Percentiles rank a stretch among this genome's conserved stretches.
These are phyloP conservation scores for Camellia sinensis DNA, from an alignment of 148 eudicot species.

Conservation along the genomic window DNA sequence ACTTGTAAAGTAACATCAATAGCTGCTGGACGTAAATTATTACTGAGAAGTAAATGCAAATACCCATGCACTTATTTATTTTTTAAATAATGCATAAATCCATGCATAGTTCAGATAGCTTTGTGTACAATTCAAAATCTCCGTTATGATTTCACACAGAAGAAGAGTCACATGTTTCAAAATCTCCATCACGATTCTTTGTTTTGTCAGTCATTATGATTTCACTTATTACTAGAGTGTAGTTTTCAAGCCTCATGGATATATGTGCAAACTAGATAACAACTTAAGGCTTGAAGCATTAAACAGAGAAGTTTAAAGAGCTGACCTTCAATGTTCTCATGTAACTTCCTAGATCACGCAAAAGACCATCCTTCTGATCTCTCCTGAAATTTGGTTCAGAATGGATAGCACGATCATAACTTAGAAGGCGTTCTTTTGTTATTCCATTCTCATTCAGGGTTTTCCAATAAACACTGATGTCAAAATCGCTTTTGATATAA, in stretches of 20 bases:
- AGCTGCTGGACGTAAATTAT: not conserved
- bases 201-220: not conserved
- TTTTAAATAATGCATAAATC: too few relatives aligned
- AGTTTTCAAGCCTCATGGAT: not conserved
- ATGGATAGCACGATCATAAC: slow-evolving; percentile 97
- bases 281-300: not conserved
- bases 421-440: slow-evolving; percentile 91
- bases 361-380: slow-evolving; percentile 91
- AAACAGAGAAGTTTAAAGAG: slow-evolving; percentile 1
- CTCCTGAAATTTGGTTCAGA: slow-evolving; percentile 77
- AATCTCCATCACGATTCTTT: not conserved
- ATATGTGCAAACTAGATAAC: not conserved
- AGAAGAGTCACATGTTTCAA: not conserved
- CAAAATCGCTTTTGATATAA: slow-evolving; percentile 81
- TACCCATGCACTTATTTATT: not conserved
- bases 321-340: slow-evolving; percentile 92
- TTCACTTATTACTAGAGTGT: not conserved
- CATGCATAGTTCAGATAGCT: not conserved
- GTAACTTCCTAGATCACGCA: slow-evolving; percentile 90
- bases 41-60: not conserved
- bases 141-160: not conserved
- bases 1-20: not conserved
- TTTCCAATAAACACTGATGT: slow-evolving; percentile 85
- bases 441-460: slow-evolving; percentile 90
- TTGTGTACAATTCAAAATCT: not conserved